Evolutionary conservation across 345 rosid genomes (phyloP).

Genomic region (Brassica cretica): DNA sequence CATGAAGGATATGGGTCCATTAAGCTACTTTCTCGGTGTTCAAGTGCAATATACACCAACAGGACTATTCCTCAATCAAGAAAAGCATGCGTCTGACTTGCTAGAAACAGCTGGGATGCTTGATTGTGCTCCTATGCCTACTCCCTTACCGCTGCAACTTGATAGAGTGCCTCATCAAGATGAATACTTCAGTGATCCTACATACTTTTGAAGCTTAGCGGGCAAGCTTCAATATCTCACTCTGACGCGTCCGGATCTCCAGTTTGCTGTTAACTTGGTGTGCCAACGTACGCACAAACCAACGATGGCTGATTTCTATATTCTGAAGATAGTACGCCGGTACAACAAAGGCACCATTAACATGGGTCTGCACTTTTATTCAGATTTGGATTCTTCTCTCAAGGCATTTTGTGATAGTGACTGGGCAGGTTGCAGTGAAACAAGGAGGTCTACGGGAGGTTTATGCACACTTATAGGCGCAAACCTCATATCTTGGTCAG

Average conservation of each 20-base stretch:
- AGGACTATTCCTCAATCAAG: too few species aligned
- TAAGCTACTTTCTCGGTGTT: slow-evolving; percentile 5
- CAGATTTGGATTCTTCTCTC: background rate
- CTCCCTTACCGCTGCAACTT: too few species aligned
- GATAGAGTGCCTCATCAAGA: too few species aligned
- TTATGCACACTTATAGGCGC: background rate
- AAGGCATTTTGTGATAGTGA: background rate
- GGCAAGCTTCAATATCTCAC: background rate
- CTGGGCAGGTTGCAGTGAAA: background rate
- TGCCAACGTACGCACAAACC: background rate
- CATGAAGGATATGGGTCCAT: too few species aligned
- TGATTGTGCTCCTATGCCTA: too few species aligned
- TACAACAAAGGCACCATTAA: background rate
- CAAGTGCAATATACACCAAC: slow-evolving; percentile 5
- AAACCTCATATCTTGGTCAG: background rate
- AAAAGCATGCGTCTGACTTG: too few species aligned
- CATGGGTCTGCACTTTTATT: background rate
- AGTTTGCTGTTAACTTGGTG: background rate
- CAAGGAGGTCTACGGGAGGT: background rate
- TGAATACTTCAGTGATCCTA: background rate
- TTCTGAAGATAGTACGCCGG: background rate
- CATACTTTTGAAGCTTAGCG: background rate
- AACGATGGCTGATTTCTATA: background rate
- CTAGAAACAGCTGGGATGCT: too few species aligned
- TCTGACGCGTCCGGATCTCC: background rate